Conservation (phyloP, 768 basidiomycete genomes). For the Tylopilus sp. region DNA sequence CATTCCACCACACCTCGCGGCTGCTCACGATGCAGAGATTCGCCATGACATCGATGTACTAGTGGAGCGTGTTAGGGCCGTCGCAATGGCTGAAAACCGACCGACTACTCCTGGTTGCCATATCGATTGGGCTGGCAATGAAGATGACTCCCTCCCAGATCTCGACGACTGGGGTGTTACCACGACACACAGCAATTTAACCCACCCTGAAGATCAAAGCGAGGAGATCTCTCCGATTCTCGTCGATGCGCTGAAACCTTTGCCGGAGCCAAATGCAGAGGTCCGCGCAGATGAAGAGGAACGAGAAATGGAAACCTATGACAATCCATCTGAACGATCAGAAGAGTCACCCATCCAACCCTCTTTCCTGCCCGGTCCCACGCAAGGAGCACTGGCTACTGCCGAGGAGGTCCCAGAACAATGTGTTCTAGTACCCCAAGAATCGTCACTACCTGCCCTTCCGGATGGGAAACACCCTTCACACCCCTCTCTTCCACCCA, state of each 20-base stretch:
- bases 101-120: slow-evolving; percentile 74
- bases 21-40: slow-evolving; percentile 41
- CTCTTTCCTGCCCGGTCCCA: no score
- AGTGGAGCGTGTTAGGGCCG: slow-evolving; percentile 71
- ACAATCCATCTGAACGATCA: slow-evolving; percentile 4
- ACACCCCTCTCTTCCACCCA: slow-evolving; percentile 47
- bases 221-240: slow-evolving; percentile 66
- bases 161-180: slow-evolving; percentile 83
- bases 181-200: slow-evolving; percentile 34
- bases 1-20: slow-evolving; percentile 53
- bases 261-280: slow-evolving; percentile 47
- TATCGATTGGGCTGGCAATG: slow-evolving; percentile 88
- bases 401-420: slow-evolving; percentile 16
- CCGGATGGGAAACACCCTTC: slow-evolving; percentile 25
- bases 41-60: slow-evolving; percentile 69
- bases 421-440: slow-evolving; percentile 14
- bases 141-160: slow-evolving; percentile 76
- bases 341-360: slow-evolving; percentile 5
- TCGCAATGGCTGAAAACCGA: slow-evolving; percentile 65
- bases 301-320: slow-evolving; percentile 21
- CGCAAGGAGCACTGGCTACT: not conserved
- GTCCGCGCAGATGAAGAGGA: slow-evolving; percentile 17
- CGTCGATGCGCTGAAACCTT: slow-evolving; percentile 56
- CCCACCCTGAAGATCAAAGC: slow-evolving; percentile 24
- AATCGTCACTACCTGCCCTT: slow-evolving; percentile 5